Conservation (phyloP, 306 rosid species). For the Arachis stenosperma region DNA sequence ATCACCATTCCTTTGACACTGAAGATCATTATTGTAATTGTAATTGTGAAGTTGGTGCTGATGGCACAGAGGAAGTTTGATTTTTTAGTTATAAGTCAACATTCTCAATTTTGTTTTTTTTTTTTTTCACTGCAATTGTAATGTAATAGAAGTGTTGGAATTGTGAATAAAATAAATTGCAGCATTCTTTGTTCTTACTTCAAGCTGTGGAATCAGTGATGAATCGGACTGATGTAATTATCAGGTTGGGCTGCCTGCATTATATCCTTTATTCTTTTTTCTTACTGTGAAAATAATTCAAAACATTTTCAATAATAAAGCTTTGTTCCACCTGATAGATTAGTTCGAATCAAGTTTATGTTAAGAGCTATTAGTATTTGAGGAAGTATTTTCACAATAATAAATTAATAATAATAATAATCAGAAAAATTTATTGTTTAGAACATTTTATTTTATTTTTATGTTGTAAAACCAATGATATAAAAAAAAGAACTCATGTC, state of each 20-base stretch:
- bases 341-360: neutral
- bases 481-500: neutral
- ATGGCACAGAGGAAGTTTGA: conserved; percentile 47
- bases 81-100: neutral
- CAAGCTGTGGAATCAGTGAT: too few species aligned
- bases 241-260: too few species aligned
- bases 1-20: conserved; percentile 38
- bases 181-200: too few species aligned
- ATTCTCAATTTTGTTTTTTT: neutral
- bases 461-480: neutral
- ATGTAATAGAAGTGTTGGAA: neutral
- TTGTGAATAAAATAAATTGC: too few species aligned
- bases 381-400: too few species aligned
- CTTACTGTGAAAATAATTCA: too few species aligned
- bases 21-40: conserved; percentile 39
- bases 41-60: neutral
- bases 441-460: too few species aligned
- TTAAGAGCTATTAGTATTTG: neutral
- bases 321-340: neutral
- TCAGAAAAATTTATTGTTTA: too few species aligned
- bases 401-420: too few species aligned
- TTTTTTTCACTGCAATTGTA: neutral
- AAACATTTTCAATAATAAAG: neutral
- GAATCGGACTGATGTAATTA: too few species aligned
- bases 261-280: too few species aligned